Conservation (phyloP, 495 filamentous ascomycete genomes). For the Symbiotaphrina buchneri region DNA sequence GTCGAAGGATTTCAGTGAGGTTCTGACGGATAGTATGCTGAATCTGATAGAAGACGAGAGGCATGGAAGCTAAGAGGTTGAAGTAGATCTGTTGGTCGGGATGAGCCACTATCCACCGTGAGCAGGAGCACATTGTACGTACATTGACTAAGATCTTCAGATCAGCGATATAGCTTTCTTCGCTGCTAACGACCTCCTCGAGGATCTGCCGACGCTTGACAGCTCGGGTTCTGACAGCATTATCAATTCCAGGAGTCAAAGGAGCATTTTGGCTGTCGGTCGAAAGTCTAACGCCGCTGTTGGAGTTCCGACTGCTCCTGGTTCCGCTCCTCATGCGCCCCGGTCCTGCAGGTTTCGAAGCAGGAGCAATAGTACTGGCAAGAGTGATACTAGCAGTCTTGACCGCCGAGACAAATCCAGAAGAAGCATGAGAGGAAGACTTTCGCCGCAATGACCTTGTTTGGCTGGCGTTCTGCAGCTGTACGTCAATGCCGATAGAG, state of each 20-base stretch:
- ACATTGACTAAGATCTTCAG: slow-evolving; percentile 72
- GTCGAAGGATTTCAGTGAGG: slow-evolving; percentile 41
- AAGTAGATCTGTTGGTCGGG: slow-evolving; percentile 32
- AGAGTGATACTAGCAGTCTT: slow-evolving; percentile 58
- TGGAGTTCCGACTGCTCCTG: slow-evolving; percentile 36
- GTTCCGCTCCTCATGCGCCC: slow-evolving; percentile 29
- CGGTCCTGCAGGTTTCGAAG: slow-evolving; percentile 21
- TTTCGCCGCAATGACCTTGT: too few species aligned
- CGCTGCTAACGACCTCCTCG: slow-evolving; percentile 64
- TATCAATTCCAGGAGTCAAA: slow-evolving; percentile 33
- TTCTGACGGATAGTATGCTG: slow-evolving; percentile 40
- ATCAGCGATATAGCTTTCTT: slow-evolving; percentile 75
- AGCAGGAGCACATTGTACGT: not conserved
- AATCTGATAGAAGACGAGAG: slow-evolving; percentile 27
- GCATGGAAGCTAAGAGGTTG: slow-evolving; percentile 36
- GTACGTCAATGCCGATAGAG: too few species aligned
- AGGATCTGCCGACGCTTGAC: slow-evolving; percentile 54
- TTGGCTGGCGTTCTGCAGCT: too few species aligned
- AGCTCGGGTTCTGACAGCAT: slow-evolving; percentile 44
- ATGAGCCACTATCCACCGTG: slow-evolving; percentile 6
- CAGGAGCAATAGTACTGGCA: slow-evolving; percentile 29
- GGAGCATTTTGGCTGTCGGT: slow-evolving; percentile 39
- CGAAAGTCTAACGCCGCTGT: slow-evolving; percentile 33
- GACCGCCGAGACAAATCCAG: slow-evolving; percentile 47
- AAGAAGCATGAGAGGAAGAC: slow-evolving; percentile 46